Base-by-base conservation (phyloP, 768 basidiomycete genomes). In the Suillus subaureus region DNA sequence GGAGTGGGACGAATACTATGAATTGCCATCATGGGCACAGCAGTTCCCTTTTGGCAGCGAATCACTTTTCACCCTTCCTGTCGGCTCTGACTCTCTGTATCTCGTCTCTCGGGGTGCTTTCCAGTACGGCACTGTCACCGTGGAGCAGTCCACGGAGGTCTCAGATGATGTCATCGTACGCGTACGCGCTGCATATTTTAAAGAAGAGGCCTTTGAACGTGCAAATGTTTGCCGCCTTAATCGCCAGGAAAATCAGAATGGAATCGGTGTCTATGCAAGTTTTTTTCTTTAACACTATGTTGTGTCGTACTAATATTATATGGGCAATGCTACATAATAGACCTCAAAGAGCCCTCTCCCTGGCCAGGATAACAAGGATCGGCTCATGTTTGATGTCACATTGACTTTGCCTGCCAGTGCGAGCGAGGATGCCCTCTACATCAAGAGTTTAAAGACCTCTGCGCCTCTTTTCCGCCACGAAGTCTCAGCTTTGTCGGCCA, bases 221-320 rank as follows among this genome's bases (percentile, higher is more conserved):
- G 74, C 75, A 23, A 67, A 72, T 6, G 69, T 81, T 18, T 80
- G 79, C 63, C 66, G 60, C n/a, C 70, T 82, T 2, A 66, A 67
- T 42, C 74, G 69, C 40, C 63, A 61, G 8, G 72, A 71, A 28
- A 68, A 72, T 11, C 66, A 72, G 45, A 65, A 76, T 43, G 81
- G 80, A 23, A 68, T 81, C 16, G 80, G 81, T 0, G 74, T 82
- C 63, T 81, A 74, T 49, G 82, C 80, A 62, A 65, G 79, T 72
- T 21, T 15, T 58, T 37, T 37, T 33, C 57, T n/a, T 26, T 2
- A 45, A 8, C 35, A 49, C 26, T 28, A 49, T 6, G 45, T 4
- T 21, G 21, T 16, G 11, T 4, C 6, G 16, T n/a, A 21, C 43
- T 49, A n/a, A 35, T 13, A 33, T 40, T 57, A 35, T 49, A 35